Evolutionary conservation across 2,329 filamentous ascomycete species (phyloP), one percentile per base, ranked within the genome.

Genomic region (Fusarium phyllophilum): DNA sequence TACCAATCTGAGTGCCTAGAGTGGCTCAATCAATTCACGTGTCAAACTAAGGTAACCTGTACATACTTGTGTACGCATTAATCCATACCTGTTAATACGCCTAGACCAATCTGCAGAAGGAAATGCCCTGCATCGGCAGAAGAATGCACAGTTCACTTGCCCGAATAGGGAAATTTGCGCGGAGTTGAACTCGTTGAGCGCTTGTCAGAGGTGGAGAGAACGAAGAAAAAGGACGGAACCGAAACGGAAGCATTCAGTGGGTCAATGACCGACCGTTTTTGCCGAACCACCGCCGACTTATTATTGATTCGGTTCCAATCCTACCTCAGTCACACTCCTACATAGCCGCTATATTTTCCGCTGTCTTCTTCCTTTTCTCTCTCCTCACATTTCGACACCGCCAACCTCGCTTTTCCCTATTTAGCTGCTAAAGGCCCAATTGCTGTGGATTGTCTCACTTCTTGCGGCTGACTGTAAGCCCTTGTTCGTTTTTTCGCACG

Each of bases 201-300:
- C 55, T 36, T 58, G 41, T 49, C 18, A 58, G 20, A 58, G 55
- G 31, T 52, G 45, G 44, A 48, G 54, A 31, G n/a, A 33, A 48
- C 18, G 34, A 62, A 64, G 56, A 63, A 56, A 72, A 69, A 52
- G 52, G 64, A 75, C 61, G 72, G 72, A 75, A 74, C 64, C 63
- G 72, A 70, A 64, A 75, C 72, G 69, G 72, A 75, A 64, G 61
- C 51, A 70, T 73, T 77, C 52, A 69, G 65, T 77, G 75, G 75
- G 75, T 64, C 73, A 75, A 61, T 62, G 58, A 62, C 72, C 74
- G 61, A 70, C 66, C 52, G 67, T 70, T 68, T 68, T 73, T 78
- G 44, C 76, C 76, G 76, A 78, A 74, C 54, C 74, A 67, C 52
- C 62, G 57, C 69, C 70, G 77, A 70, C 62, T 62, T 70, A 51